Base-by-base conservation (phyloP, 2,329 filamentous ascomycete genomes). In the Trichoderma polysporum region DNA sequence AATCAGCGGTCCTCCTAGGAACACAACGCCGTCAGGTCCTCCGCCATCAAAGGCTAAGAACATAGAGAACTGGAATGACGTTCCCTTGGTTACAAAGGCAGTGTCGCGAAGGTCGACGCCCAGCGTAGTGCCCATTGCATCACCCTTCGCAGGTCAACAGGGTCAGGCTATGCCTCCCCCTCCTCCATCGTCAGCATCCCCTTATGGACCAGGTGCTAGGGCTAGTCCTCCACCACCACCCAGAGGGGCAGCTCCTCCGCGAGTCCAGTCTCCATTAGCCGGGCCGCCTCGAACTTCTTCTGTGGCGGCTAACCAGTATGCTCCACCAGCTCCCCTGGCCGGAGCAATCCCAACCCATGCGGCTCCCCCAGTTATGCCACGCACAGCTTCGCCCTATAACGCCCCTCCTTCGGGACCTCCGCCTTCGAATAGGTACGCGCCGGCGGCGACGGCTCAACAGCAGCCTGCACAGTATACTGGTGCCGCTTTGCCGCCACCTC, bases 21-120 rank as follows among this genome's bases (percentile, higher is more conserved):
- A 87, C 68, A 84, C 86, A 29, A 89, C 88, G 39, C 86, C 89
- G n/a, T 90, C 91, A 13, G 84, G 85, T 27, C 84, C 88, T 47
- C 89, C 93, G 25, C 88, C 92, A 19, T 87, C 91, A 10, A 88
- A 88, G 74, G 83, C 87, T 66, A 90, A 89, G 74, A 90, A 91
- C 70, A 89, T 90, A 70, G 87, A 90, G 31, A 91, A 91, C 72
- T 99, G 95, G 95, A 99, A 99, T 73, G 95, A 99, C 78, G 90
- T 96, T 60, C 95, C 95, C 1, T 86, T 97, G 73, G 91, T 98
- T 53, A 85, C 87, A 53, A 92, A 94, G 81, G 82, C 86, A 64
- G 85, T 90, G n/a, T 85, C 87, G 15, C 88, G 94, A 71, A 88
- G 90, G 75, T 84, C 85, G 53, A 97, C 94, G 1, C 93, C 94